Evolutionary conservation across 805 yeast species (phyloP).

Genomic region (Citeromyces nyonsensis): DNA sequence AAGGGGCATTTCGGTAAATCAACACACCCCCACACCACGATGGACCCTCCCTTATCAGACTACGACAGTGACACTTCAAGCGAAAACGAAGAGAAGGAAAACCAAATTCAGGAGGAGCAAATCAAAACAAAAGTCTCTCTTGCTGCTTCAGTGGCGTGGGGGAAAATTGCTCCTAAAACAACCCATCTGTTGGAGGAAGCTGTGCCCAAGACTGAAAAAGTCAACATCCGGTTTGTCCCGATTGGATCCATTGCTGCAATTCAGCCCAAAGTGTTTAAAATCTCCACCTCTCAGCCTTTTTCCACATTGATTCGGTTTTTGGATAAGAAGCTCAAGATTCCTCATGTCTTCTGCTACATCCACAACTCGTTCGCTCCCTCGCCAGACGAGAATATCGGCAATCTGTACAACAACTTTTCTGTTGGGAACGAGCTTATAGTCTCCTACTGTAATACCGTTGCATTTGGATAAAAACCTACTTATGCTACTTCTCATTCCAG

Average conservation of each 20-base stretch:
- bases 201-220: conserved; percentile 9
- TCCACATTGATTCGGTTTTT: conserved; percentile 29
- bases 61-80: conserved; percentile 4
- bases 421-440: conserved; percentile 22
- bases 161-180: conserved; percentile 9
- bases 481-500: conserved; percentile 8
- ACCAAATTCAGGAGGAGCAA: conserved; percentile 3
- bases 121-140: conserved; percentile 13
- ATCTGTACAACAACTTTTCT: conserved; percentile 18
- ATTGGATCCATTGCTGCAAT: conserved; percentile 41
- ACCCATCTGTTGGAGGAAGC: conserved; percentile 5
- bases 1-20: too few relatives aligned
- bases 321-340: conserved; percentile 16
- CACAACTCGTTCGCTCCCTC: conserved; percentile 29
- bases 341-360: conserved; percentile 21
- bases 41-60: conserved; percentile 7
- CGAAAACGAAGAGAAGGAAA: neutral
- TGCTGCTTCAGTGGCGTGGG: conserved; percentile 11
- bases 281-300: conserved; percentile 28
- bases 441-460: conserved; percentile 27
- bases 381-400: conserved; percentile 24
- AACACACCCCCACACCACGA: conserved; percentile 1
- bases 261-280: conserved; percentile 31
- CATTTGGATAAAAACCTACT: conserved; percentile 20
- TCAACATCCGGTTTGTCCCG: conserved; percentile 39